Conservation (phyloP, 225 moss, liverwort and hornwort species). For the Pleurozium schreberi region DNA sequence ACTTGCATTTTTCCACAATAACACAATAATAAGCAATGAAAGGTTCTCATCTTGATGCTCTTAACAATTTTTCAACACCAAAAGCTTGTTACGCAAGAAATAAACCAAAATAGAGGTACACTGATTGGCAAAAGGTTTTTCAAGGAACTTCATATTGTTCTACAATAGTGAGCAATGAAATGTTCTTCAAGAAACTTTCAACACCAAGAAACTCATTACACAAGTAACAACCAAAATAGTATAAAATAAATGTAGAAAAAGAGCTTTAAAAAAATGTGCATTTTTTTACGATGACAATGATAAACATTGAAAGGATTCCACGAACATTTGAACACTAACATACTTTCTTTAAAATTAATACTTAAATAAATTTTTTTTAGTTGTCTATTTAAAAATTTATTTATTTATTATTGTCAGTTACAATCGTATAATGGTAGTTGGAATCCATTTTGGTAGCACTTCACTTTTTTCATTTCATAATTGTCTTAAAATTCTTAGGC, state of each 20-base stretch:
- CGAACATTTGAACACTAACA: not conserved
- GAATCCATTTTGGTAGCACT: not conserved
- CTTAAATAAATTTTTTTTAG: not conserved
- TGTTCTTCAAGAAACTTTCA: not conserved
- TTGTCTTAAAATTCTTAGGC: not conserved
- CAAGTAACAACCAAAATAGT: not conserved
- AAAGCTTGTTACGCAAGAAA: not conserved
- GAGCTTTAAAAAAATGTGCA: not conserved
- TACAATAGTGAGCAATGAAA: not conserved
- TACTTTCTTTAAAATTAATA: not conserved
- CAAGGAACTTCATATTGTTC: not conserved
- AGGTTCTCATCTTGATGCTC: no score
- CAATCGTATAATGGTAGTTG: not conserved
- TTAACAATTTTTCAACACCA: not conserved
- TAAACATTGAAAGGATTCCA: no score
- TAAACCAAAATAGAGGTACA: not conserved
- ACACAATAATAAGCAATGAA: not conserved
- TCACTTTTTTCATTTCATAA: not conserved
- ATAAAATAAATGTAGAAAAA: not conserved
- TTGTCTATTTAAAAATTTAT: no score
- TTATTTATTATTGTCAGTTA: not conserved
- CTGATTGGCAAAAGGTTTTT: not conserved
- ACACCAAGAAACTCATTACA: not conserved
- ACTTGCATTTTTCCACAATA: not conserved
- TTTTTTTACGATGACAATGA: not conserved